A percentile compares a stretch with the other conserved stretches of the same genome.
Conservation (phyloP, 768 basidiomycete species). For the Paxillus involutus region DNA sequence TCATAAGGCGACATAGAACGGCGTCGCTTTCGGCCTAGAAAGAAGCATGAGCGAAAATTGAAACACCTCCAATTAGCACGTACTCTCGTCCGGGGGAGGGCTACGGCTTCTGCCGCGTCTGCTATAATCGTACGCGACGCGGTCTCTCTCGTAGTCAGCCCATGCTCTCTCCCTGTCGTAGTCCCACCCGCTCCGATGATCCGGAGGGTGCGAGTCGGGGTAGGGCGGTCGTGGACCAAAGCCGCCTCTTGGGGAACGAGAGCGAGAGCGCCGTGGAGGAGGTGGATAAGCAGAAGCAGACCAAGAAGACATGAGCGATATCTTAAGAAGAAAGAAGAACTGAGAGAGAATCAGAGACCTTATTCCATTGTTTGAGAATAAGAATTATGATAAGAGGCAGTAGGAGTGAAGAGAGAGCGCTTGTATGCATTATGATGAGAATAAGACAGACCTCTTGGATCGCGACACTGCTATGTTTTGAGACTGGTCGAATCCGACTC, state of each 20-base stretch:
- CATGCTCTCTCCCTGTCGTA: conserved; percentile 73
- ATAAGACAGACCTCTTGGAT: conserved; percentile 87
- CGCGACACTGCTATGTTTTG: conserved; percentile 44
- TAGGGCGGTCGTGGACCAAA: conserved; percentile 56
- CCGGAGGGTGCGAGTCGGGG: conserved; percentile 57
- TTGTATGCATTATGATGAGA: conserved; percentile 70
- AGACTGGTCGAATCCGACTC: conserved; percentile 34
- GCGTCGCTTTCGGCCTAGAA: conserved; percentile 70
- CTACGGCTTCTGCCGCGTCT: conserved; percentile 78
- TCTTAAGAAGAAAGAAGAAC: conserved; percentile 31
- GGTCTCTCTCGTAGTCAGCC: conserved; percentile 67
- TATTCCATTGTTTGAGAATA: conserved; percentile 40
- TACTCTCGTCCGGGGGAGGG: conserved; percentile 69
- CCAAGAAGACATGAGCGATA: conserved; percentile 73
- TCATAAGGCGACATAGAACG: conserved; percentile 76
- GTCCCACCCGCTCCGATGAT: conserved; percentile 68
- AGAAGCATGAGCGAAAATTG: conserved; percentile 2
- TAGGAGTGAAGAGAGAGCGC: conserved; percentile 68
- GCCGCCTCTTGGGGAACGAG: conserved; percentile 65
- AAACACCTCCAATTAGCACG: conserved; percentile 9
- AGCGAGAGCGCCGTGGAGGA: conserved; percentile 76
- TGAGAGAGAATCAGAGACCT: conserved; percentile 51
- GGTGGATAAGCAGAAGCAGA: conserved; percentile 68
- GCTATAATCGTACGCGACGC: conserved; percentile 63
- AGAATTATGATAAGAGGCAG: conserved; percentile 57